phyloP scores from a whole-genome alignment of 2,329 filamentous ascomycete species.

The Monosporascus sp. region DNA sequence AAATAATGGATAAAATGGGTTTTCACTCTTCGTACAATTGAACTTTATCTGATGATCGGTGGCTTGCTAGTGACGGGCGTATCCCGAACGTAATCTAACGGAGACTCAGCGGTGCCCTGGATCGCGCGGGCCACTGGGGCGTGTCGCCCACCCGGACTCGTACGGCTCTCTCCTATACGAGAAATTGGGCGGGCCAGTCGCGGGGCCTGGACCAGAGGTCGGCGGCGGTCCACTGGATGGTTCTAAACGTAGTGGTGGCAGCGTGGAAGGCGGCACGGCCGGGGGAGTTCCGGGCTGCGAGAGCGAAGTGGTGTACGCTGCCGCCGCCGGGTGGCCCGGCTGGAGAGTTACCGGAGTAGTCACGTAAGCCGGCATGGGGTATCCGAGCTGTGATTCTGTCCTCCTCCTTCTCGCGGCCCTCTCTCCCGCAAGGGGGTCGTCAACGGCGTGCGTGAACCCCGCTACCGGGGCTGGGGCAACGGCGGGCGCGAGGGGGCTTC shows the following conservation, averaged over 20 bases:
- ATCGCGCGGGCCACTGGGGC: conserved; percentile 16
- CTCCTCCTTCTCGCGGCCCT: conserved; percentile 41
- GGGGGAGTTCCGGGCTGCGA: conserved; percentile 28
- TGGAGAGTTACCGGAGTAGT: conserved; percentile 34
- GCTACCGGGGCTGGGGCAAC: conserved; percentile 14
- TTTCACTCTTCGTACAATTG: background rate
- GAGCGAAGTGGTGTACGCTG: conserved; percentile 28
- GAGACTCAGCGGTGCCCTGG: conserved; percentile 14
- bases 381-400: conserved; percentile 43
- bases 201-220: conserved; percentile 15
- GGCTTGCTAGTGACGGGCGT: conserved; percentile 8
- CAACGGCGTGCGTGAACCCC: conserved; percentile 21
- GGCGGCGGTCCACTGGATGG: conserved; percentile 21
- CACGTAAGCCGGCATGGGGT: conserved; percentile 34
- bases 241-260: conserved; percentile 47
- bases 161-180: conserved; percentile 28
- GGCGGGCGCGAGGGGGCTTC: conserved; percentile 29
- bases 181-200: conserved; percentile 19
- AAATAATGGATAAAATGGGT: background rate
- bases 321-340: conserved; percentile 33
- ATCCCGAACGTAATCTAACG: conserved; percentile 10
- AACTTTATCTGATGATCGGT: background rate
- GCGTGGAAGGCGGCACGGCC: conserved; percentile 30
- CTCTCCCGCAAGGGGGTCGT: conserved; percentile 40
- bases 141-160: conserved; percentile 34